phyloP scores from a whole-genome alignment of 2,329 filamentous ascomycete species.

The Hypoxylon sp. region DNA sequence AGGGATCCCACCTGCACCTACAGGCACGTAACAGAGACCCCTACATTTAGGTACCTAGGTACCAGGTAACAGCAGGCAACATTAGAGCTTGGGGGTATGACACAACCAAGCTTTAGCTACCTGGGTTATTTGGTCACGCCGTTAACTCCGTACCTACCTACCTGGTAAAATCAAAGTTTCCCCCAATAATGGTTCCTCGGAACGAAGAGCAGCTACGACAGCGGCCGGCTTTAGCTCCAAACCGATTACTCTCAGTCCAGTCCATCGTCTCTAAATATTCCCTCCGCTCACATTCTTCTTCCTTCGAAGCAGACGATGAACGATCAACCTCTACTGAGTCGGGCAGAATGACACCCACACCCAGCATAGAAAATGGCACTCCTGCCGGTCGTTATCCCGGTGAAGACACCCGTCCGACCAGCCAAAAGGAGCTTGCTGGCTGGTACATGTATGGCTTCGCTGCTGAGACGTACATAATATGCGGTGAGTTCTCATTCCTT shows the following conservation, averaged over 20 bases:
- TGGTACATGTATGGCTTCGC: slow-evolving; percentile 99
- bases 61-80: too few relatives aligned
- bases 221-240: slow-evolving; percentile 55
- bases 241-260: slow-evolving; percentile 59
- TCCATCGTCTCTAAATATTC: slow-evolving; percentile 64
- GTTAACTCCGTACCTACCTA: slow-evolving; percentile 19
- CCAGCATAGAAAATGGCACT: slow-evolving; percentile 49
- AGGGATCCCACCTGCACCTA: too few relatives aligned
- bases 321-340: slow-evolving; percentile 58
- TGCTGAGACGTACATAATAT: slow-evolving; percentile 95
- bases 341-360: slow-evolving; percentile 50
- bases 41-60: too few relatives aligned
- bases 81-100: slow-evolving; percentile 17
- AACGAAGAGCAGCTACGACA: slow-evolving; percentile 45
- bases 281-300: slow-evolving; percentile 66
- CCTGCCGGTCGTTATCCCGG: slow-evolving; percentile 70
- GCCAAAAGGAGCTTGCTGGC: slow-evolving; percentile 83
- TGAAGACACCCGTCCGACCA: slow-evolving; percentile 90
- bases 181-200: slow-evolving; percentile 47
- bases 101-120: too few relatives aligned
- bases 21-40: too few relatives aligned
- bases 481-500: too few relatives aligned
- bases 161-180: too few relatives aligned
- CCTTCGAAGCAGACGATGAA: slow-evolving; percentile 76
- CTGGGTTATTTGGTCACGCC: too few relatives aligned